A percentile compares a stretch with the other conserved stretches of the same genome.
These are phyloP conservation scores for Pichia phayaonensis DNA, from an alignment of 805 yeast species.

Conservation along the genomic window DNA sequence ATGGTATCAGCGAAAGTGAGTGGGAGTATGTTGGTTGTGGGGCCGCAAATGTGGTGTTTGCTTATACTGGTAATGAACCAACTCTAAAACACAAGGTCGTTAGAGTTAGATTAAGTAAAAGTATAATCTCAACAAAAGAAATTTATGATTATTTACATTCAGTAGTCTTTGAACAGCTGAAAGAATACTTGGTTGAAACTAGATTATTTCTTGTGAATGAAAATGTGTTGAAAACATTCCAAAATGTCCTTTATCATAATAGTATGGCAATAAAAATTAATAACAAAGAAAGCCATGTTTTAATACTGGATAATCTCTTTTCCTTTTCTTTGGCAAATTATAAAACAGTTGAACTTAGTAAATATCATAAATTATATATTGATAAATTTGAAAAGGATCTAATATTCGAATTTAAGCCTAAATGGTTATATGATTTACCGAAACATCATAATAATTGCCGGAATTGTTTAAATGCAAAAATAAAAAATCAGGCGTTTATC, in stretches of 20 bases:
- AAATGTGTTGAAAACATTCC: background rate
- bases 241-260: background rate
- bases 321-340: background rate
- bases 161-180: conserved; percentile 9
- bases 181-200: conserved; percentile 13
- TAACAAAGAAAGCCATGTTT: conserved; percentile 16
- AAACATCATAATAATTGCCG: conserved; percentile 31
- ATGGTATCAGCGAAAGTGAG: background rate
- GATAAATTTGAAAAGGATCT: conserved; percentile 1
- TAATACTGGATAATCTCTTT: conserved; percentile 24
- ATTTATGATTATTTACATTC: conserved; percentile 33
- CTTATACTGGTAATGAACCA: conserved; percentile 31
- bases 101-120: conserved; percentile 29
- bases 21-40: conserved; percentile 43
- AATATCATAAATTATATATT: conserved; percentile 21
- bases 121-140: conserved; percentile 33
- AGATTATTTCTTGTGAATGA: background rate
- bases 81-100: conserved; percentile 31
- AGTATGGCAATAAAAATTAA: conserved; percentile 4
- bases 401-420: conserved; percentile 42
- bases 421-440: conserved; percentile 40
- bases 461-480: conserved; percentile 35
- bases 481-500: conserved; percentile 26
- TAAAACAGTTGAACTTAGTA: conserved; percentile 15
- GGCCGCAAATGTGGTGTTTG: conserved; percentile 41